Conservation (phyloP, 208 protist species). For the Angomonas ambiguus region DNA sequence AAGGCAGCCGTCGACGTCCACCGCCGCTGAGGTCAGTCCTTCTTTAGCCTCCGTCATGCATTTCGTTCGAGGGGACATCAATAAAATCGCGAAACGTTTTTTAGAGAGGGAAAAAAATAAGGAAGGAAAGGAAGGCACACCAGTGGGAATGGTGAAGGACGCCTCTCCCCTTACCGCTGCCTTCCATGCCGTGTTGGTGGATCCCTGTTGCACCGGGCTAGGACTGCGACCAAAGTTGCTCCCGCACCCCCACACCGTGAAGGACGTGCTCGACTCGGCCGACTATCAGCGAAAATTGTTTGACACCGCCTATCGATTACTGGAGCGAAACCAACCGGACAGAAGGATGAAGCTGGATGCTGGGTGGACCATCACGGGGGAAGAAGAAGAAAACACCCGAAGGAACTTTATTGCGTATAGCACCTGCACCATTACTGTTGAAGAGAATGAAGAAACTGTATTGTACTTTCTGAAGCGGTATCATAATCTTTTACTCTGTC, state of each 20-base stretch:
- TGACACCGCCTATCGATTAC: conserved; percentile 38
- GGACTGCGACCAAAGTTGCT: conserved; percentile 64
- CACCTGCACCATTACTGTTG: conserved; percentile 60
- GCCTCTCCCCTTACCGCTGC: too few relatives aligned
- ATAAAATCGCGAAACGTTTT: not conserved
- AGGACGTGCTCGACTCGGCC: conserved; percentile 29
- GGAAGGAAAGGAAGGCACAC: not conserved
- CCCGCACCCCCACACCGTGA: conserved; percentile 31
- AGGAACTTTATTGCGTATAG: conserved; percentile 47
- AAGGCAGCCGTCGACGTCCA: too few relatives aligned
- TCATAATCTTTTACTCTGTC: conserved; percentile 32
- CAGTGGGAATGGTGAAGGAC: too few relatives aligned
- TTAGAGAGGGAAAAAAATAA: not conserved
- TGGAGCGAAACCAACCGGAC: conserved; percentile 14
- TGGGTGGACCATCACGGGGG: too few relatives aligned
- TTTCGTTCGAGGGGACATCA: not conserved
- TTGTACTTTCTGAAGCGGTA: conserved; percentile 38
- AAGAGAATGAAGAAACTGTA: conserved; percentile 85
- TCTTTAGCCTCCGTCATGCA: not conserved
- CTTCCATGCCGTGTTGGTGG: conserved; percentile 70
- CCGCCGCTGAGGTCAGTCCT: not conserved
- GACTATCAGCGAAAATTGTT: conserved; percentile 81
- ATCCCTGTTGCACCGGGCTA: conserved; percentile 83
- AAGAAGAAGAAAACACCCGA: conserved; percentile 9
- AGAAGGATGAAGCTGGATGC: too few relatives aligned